Conservation (phyloP, 805 yeast genomes). For the Starmerella sp. region DNA sequence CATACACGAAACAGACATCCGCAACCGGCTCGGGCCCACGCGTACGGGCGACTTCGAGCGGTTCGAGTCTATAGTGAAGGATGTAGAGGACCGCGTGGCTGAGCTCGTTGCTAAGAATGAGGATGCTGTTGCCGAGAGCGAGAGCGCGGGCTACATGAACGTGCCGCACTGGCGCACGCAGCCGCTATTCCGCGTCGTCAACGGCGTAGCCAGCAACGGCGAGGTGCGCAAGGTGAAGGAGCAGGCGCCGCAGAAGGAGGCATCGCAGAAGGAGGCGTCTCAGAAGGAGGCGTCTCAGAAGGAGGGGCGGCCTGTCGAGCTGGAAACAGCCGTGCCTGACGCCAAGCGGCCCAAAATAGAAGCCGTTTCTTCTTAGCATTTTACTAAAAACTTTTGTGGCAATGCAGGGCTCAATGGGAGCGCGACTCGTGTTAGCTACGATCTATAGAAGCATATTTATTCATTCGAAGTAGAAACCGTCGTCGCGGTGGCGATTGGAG, state of each 20-base stretch:
- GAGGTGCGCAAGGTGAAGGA: constrained; percentile 12
- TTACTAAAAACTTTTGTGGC: neutral
- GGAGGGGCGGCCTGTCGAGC: neutral
- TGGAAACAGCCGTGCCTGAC: neutral
- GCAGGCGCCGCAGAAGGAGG: neutral
- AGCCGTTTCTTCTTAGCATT: neutral
- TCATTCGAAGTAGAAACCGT: no score
- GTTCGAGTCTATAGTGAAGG: constrained; percentile 46
- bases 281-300: neutral
- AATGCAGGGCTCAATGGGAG: no score
- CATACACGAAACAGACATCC: constrained; percentile 60
- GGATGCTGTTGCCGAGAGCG: constrained; percentile 23
- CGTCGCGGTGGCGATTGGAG: no score
- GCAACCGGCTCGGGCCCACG: constrained; percentile 56
- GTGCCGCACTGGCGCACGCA: constrained; percentile 96
- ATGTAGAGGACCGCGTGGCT: constrained; percentile 59
- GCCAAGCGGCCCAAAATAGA: neutral
- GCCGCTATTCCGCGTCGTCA: constrained; percentile 83
- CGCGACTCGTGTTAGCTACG: no score
- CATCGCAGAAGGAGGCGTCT: neutral
- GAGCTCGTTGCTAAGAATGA: constrained; percentile 35
- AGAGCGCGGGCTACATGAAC: constrained; percentile 61
- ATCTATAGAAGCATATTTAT: no score
- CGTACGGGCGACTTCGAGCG: constrained; percentile 37
- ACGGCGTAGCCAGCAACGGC: constrained; percentile 45